Base-by-base conservation (phyloP, 345 rosid genomes). In the Arabis hirsuta region DNA sequence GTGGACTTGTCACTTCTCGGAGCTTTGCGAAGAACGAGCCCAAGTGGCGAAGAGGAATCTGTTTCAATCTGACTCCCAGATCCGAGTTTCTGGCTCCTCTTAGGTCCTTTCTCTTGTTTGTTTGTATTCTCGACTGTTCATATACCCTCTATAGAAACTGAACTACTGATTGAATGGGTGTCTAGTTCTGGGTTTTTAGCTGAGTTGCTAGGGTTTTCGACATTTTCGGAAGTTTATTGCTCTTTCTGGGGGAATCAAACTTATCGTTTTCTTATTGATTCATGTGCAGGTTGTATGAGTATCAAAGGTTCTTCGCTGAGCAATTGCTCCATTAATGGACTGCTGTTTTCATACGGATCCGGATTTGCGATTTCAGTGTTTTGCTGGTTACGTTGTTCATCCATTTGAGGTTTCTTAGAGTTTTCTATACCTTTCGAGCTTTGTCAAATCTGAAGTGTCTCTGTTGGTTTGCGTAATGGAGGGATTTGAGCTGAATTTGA, bases 241-340 rank as follows among this genome's bases (percentile, higher is more conserved):
- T 32, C 8, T 34, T 29, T 29, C 5, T 29, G 32, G 32, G 32
- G 32, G 32, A 5, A 5, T 29, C 4, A 29, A 29, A 22, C 24
- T 22, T 22, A 22, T 22, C 24, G 24, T 22, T 5, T 59, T 26
- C 6, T 70, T 76, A 31, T 7, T 64, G 74, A 71, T 64, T 57
- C 26, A 42, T 76, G 8, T 34, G 63, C 77, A 76, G 74, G 63
- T 65, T 53, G 14, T 38, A 54, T 67, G 71, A 41, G 29, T 38
- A 13, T 10, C 61, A 26, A 59, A 36, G 60, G 47, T 62, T 57
- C 41, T 80, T 44, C 7, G 56, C 68, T 80, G 81, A 76, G 39
- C 86, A 76, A 82, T 70, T 81, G 54, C 73, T 83, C 76, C 69
- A 81, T 83, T 78, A 39, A 78, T 86, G 91, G 87, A 78, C 76